A percentile compares a stretch with the other conserved stretches of the same genome.
Evolutionary conservation across 768 basidiomycete species (phyloP).

Genomic region (Clavaria fumosa): DNA sequence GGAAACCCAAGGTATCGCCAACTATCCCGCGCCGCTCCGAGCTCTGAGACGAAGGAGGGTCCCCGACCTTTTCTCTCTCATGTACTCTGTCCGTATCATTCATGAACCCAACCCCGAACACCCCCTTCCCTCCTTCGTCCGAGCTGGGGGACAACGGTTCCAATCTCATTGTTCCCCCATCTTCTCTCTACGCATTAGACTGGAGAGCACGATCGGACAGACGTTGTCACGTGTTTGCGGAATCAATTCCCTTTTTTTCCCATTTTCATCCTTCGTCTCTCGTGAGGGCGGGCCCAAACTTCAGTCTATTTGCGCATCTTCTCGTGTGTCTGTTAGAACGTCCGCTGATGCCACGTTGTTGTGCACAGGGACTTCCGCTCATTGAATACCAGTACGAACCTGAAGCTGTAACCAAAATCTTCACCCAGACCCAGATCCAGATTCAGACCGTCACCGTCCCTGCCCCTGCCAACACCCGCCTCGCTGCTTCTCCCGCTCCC

Average conservation of each 20-base stretch:
- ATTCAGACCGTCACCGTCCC: conserved; percentile 57
- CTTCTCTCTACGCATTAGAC: conserved; percentile 22
- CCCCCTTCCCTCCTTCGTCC: conserved; percentile 64
- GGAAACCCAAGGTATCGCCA: conserved; percentile 86
- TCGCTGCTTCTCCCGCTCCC: conserved; percentile 58
- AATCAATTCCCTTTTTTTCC: conserved; percentile 22
- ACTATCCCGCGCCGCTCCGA: conserved; percentile 76
- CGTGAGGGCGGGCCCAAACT: conserved; percentile 21
- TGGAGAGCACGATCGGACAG: conserved; percentile 23
- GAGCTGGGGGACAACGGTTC: conserved; percentile 80
- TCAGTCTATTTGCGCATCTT: conserved; percentile 23
- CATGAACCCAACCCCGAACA: conserved; percentile 34
- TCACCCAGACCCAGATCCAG: conserved; percentile 49
- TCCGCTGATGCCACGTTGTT: conserved; percentile 21
- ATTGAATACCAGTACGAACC: conserved; percentile 28
- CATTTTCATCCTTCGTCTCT: conserved; percentile 17
- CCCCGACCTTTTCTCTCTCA: conserved; percentile 25
- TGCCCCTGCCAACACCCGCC: conserved; percentile 65
- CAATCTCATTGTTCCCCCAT: conserved; percentile 62
- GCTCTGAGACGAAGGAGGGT: conserved; percentile 90
- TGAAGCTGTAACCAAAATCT: conserved; percentile 50
- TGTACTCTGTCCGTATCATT: conserved; percentile 67
- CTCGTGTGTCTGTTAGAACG: conserved; percentile 10
- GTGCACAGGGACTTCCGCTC: conserved; percentile 30
- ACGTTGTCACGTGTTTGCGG: conserved; percentile 21